Conservation (phyloP, 305 asterid species). For the Fraxinus platypoda region DNA sequence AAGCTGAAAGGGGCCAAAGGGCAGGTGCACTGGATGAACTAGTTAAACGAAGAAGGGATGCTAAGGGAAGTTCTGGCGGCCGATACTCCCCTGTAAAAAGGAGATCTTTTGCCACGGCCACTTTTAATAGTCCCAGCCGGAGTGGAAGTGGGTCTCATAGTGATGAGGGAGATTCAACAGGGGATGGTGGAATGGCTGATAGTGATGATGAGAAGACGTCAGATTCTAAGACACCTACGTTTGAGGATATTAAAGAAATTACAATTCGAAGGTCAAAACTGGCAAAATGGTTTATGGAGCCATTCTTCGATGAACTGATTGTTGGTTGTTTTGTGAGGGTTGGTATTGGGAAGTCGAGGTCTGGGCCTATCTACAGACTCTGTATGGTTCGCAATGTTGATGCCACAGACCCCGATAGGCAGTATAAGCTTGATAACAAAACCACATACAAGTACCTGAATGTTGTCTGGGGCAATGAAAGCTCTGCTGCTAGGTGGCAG, state of each 20-base stretch:
- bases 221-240: conserved; percentile 70
- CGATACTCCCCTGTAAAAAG: conserved; percentile 85
- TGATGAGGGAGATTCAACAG: conserved; percentile 74
- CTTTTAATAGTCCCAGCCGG: conserved; percentile 68
- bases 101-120: conserved; percentile 57
- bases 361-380: conserved; percentile 85
- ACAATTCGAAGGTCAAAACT: conserved; percentile 87
- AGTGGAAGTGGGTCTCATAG: conserved; percentile 76
- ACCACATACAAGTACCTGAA: conserved; percentile 79
- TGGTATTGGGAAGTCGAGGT: conserved; percentile 81
- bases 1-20: conserved; percentile 51
- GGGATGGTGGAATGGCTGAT: conserved; percentile 83
- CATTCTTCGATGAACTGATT: conserved; percentile 88
- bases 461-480: conserved; percentile 91
- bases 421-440: conserved; percentile 84
- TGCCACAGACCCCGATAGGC: conserved; percentile 71
- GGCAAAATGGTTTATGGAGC: conserved; percentile 96
- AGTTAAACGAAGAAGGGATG: conserved; percentile 78
- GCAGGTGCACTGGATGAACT: conserved; percentile 85
- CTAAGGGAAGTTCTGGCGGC: conserved; percentile 62
- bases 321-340: conserved; percentile 95
- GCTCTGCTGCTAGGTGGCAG: conserved; percentile 97
- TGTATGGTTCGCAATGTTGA: conserved; percentile 84
- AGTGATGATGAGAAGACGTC: conserved; percentile 81
- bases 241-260: conserved; percentile 79